Base-by-base conservation (phyloP, 1,139 yeast species). In the Nakaseomyces delphensis region DNA sequence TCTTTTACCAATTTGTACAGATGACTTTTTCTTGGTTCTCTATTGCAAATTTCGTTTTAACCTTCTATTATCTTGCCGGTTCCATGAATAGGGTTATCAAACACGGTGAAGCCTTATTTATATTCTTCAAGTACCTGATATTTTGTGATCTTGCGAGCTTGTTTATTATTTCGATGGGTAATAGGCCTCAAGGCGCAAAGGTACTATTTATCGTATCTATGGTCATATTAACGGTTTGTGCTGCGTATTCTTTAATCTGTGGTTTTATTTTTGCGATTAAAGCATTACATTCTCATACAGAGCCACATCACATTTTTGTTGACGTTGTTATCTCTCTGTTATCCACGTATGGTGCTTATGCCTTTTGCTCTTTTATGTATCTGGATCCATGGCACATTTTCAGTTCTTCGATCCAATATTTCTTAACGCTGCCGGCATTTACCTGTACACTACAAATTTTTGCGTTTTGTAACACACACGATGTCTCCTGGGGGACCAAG, bases 401-500 rank as follows among this genome's bases (percentile, higher is more conserved):
- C 40, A 82, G 95, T 1, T 86, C 95, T 39, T 78, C 93, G 0
- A 49, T 79, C 10, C 96, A 87, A 63, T 87, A 87, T 67, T 85
- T 87, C 65, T 62, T 86, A 57, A 74, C 89, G 71, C 71, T 87
- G 43, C 96, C 97, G n/a, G 80, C 91, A 0, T 87, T 85, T 61
- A 81, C 93, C 3, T 85, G 95, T 65, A 83, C 96, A 1, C 69
- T 87, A 48, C 96, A 87, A 63, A 85, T 87, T 45, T 87, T 85
- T 66, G 96, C 97, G 1, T 85, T 86, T 63, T 87, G 97, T 66
- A 87, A 87, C 60, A 86, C 95, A 4, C 96, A 87, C 65, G 96
- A 87, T 69, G 95, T 87, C 42, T 83, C 95, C 0, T 89, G 96
- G 96, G 96, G 96, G 64, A 89, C 96, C 0, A 87, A 87, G 60